phyloP scores from a whole-genome alignment of 441 rosid species.

The Isatis lusitanica region DNA sequence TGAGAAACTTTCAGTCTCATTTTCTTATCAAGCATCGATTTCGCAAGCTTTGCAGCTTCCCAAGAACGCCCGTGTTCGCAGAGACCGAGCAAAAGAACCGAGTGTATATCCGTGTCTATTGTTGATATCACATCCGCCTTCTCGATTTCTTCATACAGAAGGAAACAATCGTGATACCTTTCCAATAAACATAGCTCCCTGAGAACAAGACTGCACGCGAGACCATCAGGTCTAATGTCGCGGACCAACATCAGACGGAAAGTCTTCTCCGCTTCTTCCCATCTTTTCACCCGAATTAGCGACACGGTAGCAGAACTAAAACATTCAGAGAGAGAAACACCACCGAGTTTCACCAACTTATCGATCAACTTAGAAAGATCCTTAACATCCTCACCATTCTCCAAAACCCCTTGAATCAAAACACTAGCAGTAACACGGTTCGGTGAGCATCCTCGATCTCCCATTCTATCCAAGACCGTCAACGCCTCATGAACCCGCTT shows the following conservation, averaged over 20 bases:
- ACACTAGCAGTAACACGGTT: constrained; percentile 66
- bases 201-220: constrained; percentile 64
- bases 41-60: constrained; percentile 69
- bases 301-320: constrained; percentile 61
- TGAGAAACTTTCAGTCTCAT: constrained; percentile 43
- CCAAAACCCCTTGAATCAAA: constrained; percentile 59
- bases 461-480: constrained; percentile 70
- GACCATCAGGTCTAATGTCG: constrained; percentile 62
- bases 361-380: constrained; percentile 60
- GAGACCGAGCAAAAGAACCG: constrained; percentile 56
- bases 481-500: constrained; percentile 59
- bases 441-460: constrained; percentile 53
- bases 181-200: constrained; percentile 56
- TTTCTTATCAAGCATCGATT: constrained; percentile 54
- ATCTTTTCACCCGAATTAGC: constrained; percentile 48
- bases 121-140: constrained; percentile 43
- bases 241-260: constrained; percentile 49
- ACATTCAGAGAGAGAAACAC: constrained; percentile 62
- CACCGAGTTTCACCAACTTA: constrained; percentile 47
- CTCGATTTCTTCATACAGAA: constrained; percentile 50
- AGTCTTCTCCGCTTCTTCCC: constrained; percentile 58
- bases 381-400: constrained; percentile 43
- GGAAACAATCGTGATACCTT: constrained; percentile 58
- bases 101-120: constrained; percentile 61
- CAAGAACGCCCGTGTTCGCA: constrained; percentile 44